phyloP scores from a whole-genome alignment of 768 basidiomycete species.

The Mycena galericulata region DNA sequence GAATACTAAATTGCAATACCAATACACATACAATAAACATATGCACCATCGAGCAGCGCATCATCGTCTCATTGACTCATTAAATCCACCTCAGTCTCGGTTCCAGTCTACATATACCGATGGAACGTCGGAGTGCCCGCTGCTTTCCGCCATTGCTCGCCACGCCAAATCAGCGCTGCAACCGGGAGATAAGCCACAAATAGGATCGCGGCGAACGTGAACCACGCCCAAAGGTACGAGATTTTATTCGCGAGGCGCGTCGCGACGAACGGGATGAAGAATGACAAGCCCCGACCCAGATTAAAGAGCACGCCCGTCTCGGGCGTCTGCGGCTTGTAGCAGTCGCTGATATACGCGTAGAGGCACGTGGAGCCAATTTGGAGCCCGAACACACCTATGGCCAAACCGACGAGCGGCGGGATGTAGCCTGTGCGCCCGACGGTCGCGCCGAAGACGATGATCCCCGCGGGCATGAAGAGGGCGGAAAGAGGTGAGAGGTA shows the following conservation, averaged over 20 bases:
- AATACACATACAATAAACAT: too few species aligned
- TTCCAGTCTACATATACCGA: constrained; percentile 15
- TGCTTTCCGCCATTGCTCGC: constrained; percentile 19
- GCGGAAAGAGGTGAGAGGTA: constrained; percentile 26
- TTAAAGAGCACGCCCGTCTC: constrained; percentile 32
- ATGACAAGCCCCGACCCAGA: constrained; percentile 18
- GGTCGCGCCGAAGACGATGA: constrained; percentile 26
- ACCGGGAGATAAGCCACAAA: constrained; percentile 20
- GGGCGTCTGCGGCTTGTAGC: constrained; percentile 34
- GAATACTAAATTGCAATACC: too few species aligned
- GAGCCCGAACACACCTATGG: constrained; percentile 19
- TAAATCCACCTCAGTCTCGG: too few species aligned
- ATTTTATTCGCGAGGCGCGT: constrained; percentile 19
- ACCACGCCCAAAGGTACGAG: constrained; percentile 24
- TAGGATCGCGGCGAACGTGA: constrained; percentile 24
- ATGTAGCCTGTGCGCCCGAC: constrained; percentile 29
- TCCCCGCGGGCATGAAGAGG: constrained; percentile 22
- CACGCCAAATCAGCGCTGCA: constrained; percentile 19
- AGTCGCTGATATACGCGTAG: constrained; percentile 35
- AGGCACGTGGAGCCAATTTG: constrained; percentile 29
- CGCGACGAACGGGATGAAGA: constrained; percentile 26
- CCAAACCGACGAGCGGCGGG: constrained; percentile 16
- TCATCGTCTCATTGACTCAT: too few species aligned
- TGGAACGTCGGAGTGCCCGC: constrained; percentile 15
- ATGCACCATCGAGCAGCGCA: too few species aligned